A percentile compares a stretch with the other conserved stretches of the same genome.
These are phyloP conservation scores for Populus tomentosa DNA, from an alignment of 441 rosid genomes.

Conservation along the genomic window DNA sequence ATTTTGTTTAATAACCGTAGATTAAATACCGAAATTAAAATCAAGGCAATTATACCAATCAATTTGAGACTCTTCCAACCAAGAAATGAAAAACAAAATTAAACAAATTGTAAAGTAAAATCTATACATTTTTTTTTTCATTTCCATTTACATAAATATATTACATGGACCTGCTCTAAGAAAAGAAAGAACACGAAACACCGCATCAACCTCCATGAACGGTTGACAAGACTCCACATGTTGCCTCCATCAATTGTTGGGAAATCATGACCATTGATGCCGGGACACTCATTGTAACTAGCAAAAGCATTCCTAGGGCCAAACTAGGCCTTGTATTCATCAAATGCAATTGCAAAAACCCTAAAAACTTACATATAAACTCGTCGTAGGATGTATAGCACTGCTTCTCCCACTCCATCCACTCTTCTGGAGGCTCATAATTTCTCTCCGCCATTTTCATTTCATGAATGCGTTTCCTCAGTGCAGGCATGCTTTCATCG, in stretches of 20 bases:
- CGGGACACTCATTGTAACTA: slow-evolving; percentile 24
- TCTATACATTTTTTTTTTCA: no score
- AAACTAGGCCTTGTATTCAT: slow-evolving; percentile 37
- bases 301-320: slow-evolving; percentile 30
- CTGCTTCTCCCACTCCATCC: slow-evolving; percentile 52
- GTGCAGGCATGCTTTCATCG: slow-evolving; percentile 32
- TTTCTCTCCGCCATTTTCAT: slow-evolving; percentile 39
- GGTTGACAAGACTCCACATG: slow-evolving; percentile 18
- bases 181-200: no score
- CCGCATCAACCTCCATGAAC: slow-evolving; percentile 14
- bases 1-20: no score
- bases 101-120: no score
- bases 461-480: slow-evolving; percentile 43
- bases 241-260: slow-evolving; percentile 17
- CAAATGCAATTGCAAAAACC: slow-evolving; percentile 30
- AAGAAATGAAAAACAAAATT: no score
- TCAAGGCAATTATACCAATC: no score
- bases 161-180: no score
- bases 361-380: slow-evolving; percentile 24
- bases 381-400: slow-evolving; percentile 29
- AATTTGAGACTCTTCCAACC: no score
- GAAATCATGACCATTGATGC: slow-evolving; percentile 17
- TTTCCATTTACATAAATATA: no score
- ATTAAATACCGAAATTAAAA: no score
- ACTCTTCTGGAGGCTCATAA: slow-evolving; percentile 39